These are phyloP conservation scores for Aspergillus sp. DNA, from an alignment of 2,329 filamentous ascomycete species.

Conservation along the genomic window DNA sequence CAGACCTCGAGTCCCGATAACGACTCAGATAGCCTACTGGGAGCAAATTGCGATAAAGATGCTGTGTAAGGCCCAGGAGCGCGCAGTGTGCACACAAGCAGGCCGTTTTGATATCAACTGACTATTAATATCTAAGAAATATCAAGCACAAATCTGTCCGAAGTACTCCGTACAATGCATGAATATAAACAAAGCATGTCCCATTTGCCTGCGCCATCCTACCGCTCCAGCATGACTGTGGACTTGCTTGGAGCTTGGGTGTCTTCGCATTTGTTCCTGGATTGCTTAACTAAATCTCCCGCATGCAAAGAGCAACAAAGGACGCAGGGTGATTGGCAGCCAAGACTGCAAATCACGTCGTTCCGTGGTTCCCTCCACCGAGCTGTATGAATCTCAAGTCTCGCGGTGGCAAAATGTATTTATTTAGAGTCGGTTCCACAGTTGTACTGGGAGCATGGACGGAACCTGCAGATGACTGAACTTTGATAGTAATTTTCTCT, in stretches of 20 bases:
- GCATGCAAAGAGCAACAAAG: neutral
- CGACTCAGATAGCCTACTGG: too few species aligned
- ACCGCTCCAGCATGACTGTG: neutral
- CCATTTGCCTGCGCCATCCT: too few species aligned
- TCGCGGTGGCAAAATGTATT: neutral
- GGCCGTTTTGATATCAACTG: neutral
- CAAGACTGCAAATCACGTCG: neutral
- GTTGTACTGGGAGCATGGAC: too few species aligned
- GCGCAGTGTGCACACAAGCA: too few species aligned
- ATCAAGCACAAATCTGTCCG: too few species aligned
- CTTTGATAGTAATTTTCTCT: neutral
- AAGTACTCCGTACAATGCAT: too few species aligned
- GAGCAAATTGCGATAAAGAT: too few species aligned
- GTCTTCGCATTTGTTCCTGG: neutral
- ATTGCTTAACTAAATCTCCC: neutral
- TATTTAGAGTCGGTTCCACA: neutral
- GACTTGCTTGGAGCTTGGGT: neutral
- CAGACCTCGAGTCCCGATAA: too few species aligned
- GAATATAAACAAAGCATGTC: too few species aligned
- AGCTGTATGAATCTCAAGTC: neutral
- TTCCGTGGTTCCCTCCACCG: neutral
- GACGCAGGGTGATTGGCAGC: neutral
- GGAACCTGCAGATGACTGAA: neutral
- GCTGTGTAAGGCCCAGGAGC: too few species aligned
- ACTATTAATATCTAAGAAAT: neutral